phyloP scores from a whole-genome alignment of 306 rosid species.

The Quercus variabilis region DNA sequence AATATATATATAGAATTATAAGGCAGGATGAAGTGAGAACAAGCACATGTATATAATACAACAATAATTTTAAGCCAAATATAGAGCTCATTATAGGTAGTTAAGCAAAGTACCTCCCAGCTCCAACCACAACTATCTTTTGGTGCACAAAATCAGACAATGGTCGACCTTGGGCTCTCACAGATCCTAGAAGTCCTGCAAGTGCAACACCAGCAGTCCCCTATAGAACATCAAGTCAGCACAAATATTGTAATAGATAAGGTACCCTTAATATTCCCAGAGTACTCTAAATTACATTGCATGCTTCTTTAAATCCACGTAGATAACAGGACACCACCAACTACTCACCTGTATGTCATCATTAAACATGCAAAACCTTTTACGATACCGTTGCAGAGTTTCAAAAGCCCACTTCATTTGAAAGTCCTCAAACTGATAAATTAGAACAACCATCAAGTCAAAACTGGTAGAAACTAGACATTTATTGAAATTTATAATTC shows the following conservation, averaged over 20 bases:
- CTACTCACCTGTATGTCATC: constrained; percentile 92
- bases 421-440: constrained; percentile 92
- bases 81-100: constrained; percentile 16
- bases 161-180: constrained; percentile 93
- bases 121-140: constrained; percentile 97
- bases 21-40: constrained; percentile 21
- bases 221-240: constrained; percentile 44
- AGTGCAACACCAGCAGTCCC: constrained; percentile 99
- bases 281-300: background rate
- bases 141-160: constrained; percentile 77
- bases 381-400: constrained; percentile 90
- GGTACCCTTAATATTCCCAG: background rate
- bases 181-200: constrained; percentile 93
- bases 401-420: constrained; percentile 99
- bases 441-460: constrained; percentile 31
- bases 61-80: constrained; percentile 13
- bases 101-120: constrained; percentile 74
- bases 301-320: constrained; percentile 8
- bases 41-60: constrained; percentile 22
- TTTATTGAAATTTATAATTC: constrained; percentile 13
- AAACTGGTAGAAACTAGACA: constrained; percentile 17
- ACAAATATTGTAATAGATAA: background rate
- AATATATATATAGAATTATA: background rate
- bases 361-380: constrained; percentile 93
- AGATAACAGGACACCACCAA: constrained; percentile 17